Percentiles rank a stretch among this genome's conserved stretches.
Evolutionary conservation across 805 yeast genomes (phyloP).

Genomic region (Pachysolen tannophilus): DNA sequence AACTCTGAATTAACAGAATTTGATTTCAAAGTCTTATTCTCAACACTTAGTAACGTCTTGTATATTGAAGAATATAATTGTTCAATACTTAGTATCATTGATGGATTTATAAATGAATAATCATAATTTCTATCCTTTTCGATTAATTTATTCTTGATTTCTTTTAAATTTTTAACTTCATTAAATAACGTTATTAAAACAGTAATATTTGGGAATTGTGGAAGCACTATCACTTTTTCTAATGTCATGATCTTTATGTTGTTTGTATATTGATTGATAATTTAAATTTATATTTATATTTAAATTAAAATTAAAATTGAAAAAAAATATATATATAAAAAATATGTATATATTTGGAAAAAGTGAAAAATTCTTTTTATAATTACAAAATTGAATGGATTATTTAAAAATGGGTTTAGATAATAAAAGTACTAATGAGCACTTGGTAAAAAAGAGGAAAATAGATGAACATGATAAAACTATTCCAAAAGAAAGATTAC

Average conservation of each 20-base stretch:
- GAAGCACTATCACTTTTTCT: slow-evolving; percentile 21
- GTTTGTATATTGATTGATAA: not conserved
- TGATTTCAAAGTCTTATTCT: slow-evolving; percentile 45
- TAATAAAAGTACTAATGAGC: not conserved
- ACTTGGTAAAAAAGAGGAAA: no score
- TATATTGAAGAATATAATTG: slow-evolving; percentile 56
- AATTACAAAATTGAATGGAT: no score
- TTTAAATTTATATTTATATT: not conserved
- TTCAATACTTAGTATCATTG: slow-evolving; percentile 47
- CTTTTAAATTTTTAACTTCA: slow-evolving; percentile 34
- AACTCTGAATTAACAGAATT: slow-evolving; percentile 65
- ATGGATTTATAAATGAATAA: slow-evolving; percentile 59
- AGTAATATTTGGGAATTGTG: slow-evolving; percentile 35
- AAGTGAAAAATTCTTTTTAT: no score
- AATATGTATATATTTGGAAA: no score
- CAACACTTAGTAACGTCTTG: slow-evolving; percentile 47
- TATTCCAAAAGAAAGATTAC: slow-evolving; percentile 3
- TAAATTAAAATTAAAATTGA: not conserved
- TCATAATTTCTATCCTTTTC: slow-evolving; percentile 41
- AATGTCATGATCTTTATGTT: not conserved
- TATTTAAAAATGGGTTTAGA: no score
- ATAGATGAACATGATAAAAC: no score
- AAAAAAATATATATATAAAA: no score
- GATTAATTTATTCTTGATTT: slow-evolving; percentile 36
- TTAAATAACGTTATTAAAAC: slow-evolving; percentile 36